Conservation (phyloP, 2,329 filamentous ascomycete genomes). For the Pseudogymnoascus sp. region DNA sequence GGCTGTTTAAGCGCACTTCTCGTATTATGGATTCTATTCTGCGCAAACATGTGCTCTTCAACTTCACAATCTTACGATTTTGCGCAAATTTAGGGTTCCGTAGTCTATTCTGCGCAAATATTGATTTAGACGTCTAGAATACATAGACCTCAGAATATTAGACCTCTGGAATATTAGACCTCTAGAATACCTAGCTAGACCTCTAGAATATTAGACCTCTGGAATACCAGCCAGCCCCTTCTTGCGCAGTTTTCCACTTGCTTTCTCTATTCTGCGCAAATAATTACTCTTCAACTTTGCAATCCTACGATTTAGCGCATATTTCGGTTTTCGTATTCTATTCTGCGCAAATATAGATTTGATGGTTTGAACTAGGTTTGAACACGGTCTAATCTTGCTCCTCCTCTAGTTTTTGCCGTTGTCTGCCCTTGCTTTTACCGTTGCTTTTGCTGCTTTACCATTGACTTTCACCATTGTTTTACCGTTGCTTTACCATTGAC, state of each 20-base stretch:
- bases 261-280: background rate
- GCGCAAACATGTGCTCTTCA: background rate
- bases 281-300: background rate
- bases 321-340: background rate
- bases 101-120: background rate
- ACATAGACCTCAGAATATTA: no score
- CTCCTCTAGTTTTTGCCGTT: background rate
- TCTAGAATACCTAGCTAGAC: no score
- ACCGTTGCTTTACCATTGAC: no score
- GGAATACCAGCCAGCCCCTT: background rate
- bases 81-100: background rate
- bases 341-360: background rate
- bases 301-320: background rate
- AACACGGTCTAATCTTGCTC: background rate
- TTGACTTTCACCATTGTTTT: background rate
- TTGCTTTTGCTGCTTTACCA: background rate
- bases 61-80: background rate
- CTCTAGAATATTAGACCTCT: no score
- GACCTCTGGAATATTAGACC: no score
- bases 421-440: background rate
- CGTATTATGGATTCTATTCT: no score
- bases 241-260: background rate
- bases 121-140: no score
- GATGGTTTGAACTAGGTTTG: background rate
- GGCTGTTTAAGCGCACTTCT: no score